phyloP scores from a whole-genome alignment of 2,329 filamentous ascomycete species.

The Fusarium proliferatum region DNA sequence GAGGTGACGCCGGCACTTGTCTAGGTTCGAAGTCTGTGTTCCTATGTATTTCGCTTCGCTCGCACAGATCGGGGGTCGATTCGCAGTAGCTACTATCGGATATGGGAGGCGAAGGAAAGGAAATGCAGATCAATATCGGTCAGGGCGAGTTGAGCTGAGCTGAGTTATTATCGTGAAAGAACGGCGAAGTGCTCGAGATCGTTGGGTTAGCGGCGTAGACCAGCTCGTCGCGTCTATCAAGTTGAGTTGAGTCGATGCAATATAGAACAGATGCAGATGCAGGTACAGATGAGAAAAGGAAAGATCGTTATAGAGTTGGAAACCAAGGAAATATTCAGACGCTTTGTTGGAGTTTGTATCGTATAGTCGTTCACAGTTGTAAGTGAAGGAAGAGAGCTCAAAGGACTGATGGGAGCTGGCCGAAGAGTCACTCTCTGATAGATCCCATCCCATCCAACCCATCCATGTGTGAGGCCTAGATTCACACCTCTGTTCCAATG shows the following conservation, averaged over 20 bases:
- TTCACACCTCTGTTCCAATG: constrained; percentile 10
- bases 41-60: constrained; percentile 29
- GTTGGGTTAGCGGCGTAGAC: constrained; percentile 43
- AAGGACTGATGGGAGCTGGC: constrained; percentile 19
- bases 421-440: constrained; percentile 15
- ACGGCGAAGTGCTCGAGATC: constrained; percentile 30
- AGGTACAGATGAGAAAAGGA: constrained; percentile 22
- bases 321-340: constrained; percentile 36
- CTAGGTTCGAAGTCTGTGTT: constrained; percentile 32
- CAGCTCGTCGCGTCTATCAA: constrained; percentile 45
- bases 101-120: constrained; percentile 2
- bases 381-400: constrained; percentile 39
- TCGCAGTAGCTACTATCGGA: constrained; percentile 19
- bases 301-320: constrained; percentile 33
- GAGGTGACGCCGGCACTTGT: constrained; percentile 37
- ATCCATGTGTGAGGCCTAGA: constrained; percentile 25
- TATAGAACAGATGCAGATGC: constrained; percentile 17
- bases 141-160: background rate
- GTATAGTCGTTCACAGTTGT: constrained; percentile 43
- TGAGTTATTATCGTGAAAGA: constrained; percentile 31
- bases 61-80: constrained; percentile 20
- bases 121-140: constrained; percentile 6
- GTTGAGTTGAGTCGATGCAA: constrained; percentile 15
- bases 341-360: constrained; percentile 42
- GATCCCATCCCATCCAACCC: background rate